Base-by-base conservation (phyloP, 176 grass and related monocot genomes). In the Musa schizocarpa region DNA sequence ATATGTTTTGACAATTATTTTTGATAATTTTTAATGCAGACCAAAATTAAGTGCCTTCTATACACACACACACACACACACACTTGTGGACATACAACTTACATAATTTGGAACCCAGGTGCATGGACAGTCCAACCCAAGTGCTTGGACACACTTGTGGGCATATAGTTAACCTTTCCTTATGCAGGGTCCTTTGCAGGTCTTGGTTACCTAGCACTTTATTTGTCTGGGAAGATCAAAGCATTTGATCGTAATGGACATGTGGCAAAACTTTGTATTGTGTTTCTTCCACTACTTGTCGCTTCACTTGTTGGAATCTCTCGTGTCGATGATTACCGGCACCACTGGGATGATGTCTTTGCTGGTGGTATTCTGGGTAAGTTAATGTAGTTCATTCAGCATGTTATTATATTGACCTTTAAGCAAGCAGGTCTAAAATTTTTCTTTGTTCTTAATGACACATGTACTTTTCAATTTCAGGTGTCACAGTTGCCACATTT, bases 301-400 rank as follows among this genome's bases (percentile, higher is more conserved):
- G 90, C 95, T 29, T 86, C 78, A 19, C 76, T 99, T 55, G 83
- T 92, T 78, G 95, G 80, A 48, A 80, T 94, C 75, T 94, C 95
- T 55, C 81, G 84, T 77, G 53, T 99, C 14, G 82, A 92, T 80
- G 74, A 94, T 78, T 99, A 99, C 75, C 80, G 88, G 11, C 90
- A 99, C 79, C 90, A 99, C 26, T 94, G 95, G 90, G 80, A 92
- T 55, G 95, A 99, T 65, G 90, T 99, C 21, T 85, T 91, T 80
- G 82, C 79, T 55, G 88, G 95, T 0, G 73, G 88, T 54, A 65
- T 94, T 43, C 70, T 94, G 57, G 95, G 95, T 99, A 12, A 50
- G 83, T 88, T 55, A 29, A 13, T 55, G 26, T 65, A 6, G 23
- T 43, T 43, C 34, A 43, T 25, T 65, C 19, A 11, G 21, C 73